Evolutionary conservation across 768 basidiomycete genomes (phyloP).

Genomic region (Boletus sp.): DNA sequence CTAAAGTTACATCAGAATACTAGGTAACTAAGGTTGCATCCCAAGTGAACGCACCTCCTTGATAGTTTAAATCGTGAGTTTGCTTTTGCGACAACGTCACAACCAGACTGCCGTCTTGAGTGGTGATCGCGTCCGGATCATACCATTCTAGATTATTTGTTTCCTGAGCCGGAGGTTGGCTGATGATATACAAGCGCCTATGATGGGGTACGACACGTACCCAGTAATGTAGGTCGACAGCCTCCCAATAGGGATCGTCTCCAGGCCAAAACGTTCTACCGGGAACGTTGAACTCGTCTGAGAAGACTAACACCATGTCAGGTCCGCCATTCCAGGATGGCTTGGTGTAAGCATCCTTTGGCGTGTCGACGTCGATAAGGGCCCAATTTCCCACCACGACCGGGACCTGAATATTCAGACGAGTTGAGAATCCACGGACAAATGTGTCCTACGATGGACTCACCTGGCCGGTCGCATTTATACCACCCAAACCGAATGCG

Average conservation of each 20-base stretch:
- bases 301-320: conserved; percentile 60
- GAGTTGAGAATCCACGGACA: not conserved
- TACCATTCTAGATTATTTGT: conserved; percentile 61
- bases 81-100: conserved; percentile 47
- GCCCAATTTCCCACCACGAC: conserved; percentile 51
- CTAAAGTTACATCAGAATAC: conserved; percentile 39
- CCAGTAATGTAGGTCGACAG: conserved; percentile 41
- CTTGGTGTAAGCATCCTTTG: conserved; percentile 52
- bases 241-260: conserved; percentile 86
- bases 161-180: conserved; percentile 27
- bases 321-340: conserved; percentile 57
- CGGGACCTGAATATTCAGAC: conserved; percentile 43
- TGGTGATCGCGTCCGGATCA: conserved; percentile 48
- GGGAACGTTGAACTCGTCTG: conserved; percentile 76
- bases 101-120: conserved; percentile 47
- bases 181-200: conserved; percentile 22
- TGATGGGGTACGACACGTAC: conserved; percentile 30
- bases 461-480: conserved; percentile 72
- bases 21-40: conserved; percentile 14
- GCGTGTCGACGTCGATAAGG: conserved; percentile 58
- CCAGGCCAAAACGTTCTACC: conserved; percentile 78
- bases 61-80: conserved; percentile 47
- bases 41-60: conserved; percentile 29
- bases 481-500: conserved; percentile 64
- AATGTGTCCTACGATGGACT: conserved; percentile 1